Evolutionary conservation across 805 yeast genomes (phyloP).

Genomic region (Lachancea lanzarotensis): DNA sequence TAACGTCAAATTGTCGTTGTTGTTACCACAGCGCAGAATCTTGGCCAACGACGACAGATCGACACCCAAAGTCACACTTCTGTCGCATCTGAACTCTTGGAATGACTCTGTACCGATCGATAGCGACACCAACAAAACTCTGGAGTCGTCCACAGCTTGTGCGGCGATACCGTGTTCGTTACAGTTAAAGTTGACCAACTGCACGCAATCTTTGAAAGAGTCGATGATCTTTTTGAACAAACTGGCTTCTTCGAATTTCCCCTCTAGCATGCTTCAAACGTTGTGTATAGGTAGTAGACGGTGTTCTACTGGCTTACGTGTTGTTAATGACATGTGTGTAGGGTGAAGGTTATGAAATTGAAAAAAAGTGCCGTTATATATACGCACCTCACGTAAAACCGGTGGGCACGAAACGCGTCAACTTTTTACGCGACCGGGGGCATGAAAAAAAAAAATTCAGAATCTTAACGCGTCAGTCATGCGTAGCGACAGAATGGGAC

Average conservation of each 20-base stretch:
- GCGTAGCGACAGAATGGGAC: background rate
- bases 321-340: background rate
- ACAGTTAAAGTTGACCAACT: constrained; percentile 93
- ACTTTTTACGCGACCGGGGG: background rate
- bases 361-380: background rate
- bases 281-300: background rate
- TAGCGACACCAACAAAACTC: constrained; percentile 85
- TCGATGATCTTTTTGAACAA: constrained; percentile 88
- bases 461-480: constrained; percentile 10
- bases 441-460: background rate
- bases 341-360: background rate
- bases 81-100: constrained; percentile 90
- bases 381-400: background rate
- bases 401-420: background rate
- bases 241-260: constrained; percentile 89
- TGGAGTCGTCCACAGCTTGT: constrained; percentile 96
- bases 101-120: constrained; percentile 85
- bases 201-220: constrained; percentile 89
- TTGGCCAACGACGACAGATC: constrained; percentile 84
- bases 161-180: constrained; percentile 91
- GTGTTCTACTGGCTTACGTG: background rate
- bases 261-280: constrained; percentile 75
- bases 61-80: constrained; percentile 84
- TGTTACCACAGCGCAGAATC: constrained; percentile 85
- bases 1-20: constrained; percentile 79